Percentiles rank a stretch among this genome's conserved stretches.
Evolutionary conservation across 441 rosid species (phyloP).

Genomic region (Breynia disticha): DNA sequence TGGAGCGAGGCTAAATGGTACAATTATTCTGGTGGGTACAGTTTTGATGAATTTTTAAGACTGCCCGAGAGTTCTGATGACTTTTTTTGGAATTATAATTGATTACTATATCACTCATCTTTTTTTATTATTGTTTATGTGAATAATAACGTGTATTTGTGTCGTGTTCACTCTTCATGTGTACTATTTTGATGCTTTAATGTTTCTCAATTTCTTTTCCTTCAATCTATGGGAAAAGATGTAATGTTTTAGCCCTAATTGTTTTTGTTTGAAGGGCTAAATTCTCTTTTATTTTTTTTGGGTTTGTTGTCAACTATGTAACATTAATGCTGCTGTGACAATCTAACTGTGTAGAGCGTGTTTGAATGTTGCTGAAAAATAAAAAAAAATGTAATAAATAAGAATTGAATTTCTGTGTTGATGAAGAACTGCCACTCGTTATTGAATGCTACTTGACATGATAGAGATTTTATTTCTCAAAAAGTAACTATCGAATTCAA

Average conservation of each 20-base stretch:
- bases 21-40: constrained; percentile 15
- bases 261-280: not conserved
- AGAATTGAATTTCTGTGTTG: too few species aligned
- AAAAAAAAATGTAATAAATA: too few species aligned
- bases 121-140: not conserved
- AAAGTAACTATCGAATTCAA: too few species aligned
- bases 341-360: not conserved
- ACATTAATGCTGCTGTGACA: not conserved
- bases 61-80: not conserved
- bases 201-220: not conserved
- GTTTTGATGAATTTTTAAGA: constrained; percentile 13
- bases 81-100: not conserved
- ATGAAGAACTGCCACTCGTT: too few species aligned
- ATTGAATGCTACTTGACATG: too few species aligned
- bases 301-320: not conserved
- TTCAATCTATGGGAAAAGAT: not conserved
- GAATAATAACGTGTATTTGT: not conserved
- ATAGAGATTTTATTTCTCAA: too few species aligned
- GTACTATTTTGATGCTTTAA: not conserved
- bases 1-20: constrained; percentile 31
- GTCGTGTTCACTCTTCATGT: not conserved
- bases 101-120: not conserved
- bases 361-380: too few species aligned
- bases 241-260: not conserved
- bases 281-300: not conserved